These are phyloP conservation scores for Lathyrus sativus DNA, from an alignment of 306 rosid genomes.

Conservation along the genomic window DNA sequence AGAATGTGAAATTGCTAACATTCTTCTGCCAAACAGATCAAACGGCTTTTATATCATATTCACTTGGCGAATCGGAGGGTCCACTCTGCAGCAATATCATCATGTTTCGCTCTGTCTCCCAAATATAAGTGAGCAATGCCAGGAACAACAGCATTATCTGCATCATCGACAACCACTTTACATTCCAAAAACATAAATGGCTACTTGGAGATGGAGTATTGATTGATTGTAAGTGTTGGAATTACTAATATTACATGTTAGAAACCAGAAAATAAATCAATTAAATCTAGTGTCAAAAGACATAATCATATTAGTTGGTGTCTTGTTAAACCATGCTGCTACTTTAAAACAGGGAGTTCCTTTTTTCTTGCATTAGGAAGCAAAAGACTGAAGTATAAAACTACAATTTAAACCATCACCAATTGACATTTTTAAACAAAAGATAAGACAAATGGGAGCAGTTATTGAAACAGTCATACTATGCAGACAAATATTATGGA, in stretches of 20 bases:
- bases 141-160: constrained; percentile 76
- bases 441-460: neutral
- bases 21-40: neutral
- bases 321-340: constrained; percentile 1
- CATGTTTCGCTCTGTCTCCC: constrained; percentile 74
- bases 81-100: constrained; percentile 81
- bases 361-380: constrained; percentile 12
- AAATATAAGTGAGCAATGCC: constrained; percentile 75
- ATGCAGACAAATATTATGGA: neutral
- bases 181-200: constrained; percentile 14
- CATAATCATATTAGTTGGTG: constrained; percentile 1
- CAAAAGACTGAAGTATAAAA: constrained; percentile 8
- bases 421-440: neutral
- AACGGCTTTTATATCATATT: constrained; percentile 29
- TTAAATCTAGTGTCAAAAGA: constrained; percentile 3
- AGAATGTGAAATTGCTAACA: constrained; percentile 2
- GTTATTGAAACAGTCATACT: neutral
- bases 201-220: neutral
- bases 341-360: constrained; percentile 7
- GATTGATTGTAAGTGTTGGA: neutral
- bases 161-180: constrained; percentile 19
- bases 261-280: constrained; percentile 5
- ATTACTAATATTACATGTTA: constrained; percentile 7
- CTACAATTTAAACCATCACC: neutral
- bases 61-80: constrained; percentile 87